Base-by-base conservation (phyloP, 2,329 filamentous ascomycete species). In the Cercospora zeae-maydis region DNA sequence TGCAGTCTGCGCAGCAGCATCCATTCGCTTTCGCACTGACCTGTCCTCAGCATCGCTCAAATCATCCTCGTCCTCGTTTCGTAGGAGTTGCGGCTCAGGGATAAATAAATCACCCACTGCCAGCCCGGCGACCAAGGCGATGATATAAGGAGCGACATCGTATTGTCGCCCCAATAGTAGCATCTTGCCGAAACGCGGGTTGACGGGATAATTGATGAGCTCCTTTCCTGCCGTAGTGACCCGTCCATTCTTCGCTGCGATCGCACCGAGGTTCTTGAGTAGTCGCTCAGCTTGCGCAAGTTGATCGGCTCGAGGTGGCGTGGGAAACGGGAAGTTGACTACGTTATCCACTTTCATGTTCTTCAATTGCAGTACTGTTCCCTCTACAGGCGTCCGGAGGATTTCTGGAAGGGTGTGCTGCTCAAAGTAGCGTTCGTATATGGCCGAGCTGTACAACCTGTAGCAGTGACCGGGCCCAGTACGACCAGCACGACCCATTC, bases 401-500 rank as follows among this genome's bases (percentile, higher is more conserved):
- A 99, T 88, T 76, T 99, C 95, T 0, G 95, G 93, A 24, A 93
- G 88, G 0, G 91, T 87, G 71, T 96, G 96, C 67, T 93, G 86
- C 24, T 87, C 82, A 69, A 99, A 96, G 69, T 96, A 92, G 62
- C 91, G 84, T 77, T 95, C 95, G 71, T 91, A 99, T 0, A 99
- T 89, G 0, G 95, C 95, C 11, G 92, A 96, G 0, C 93, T 97
- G 77, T 96, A 99, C 4, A 99, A 79, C 61, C 92, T 83, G 79
- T 97, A 99, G 77, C 93, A 98, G 77, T 99, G 96, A 7, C 95
- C 95, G 1, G 95, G 93, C 0, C 92, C 93, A 3, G 93, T 99
- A 82, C 95, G 88, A 66, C 96, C 95, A 62, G 95, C 95, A 83
- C 95, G 91, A 78, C 95, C 95, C 63, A 92, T 87, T 75, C 95